Evolutionary conservation across 495 filamentous ascomycete species (phyloP).

Genomic region (Neurospora sp.): DNA sequence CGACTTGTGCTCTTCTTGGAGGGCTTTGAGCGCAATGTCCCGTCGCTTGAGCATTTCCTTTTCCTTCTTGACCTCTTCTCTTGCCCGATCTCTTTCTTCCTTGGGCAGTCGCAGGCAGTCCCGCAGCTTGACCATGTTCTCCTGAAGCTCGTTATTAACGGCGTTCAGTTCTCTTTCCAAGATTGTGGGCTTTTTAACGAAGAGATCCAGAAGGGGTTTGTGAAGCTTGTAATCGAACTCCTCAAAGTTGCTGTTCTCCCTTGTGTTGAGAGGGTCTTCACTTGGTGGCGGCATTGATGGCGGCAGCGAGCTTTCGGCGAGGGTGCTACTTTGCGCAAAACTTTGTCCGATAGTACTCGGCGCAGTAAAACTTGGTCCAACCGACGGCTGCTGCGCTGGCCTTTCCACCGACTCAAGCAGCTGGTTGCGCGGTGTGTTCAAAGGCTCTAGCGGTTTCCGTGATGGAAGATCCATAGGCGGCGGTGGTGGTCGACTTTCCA

Average conservation of each 20-base stretch:
- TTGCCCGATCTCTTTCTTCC: constrained; percentile 24
- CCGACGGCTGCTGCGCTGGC: not conserved
- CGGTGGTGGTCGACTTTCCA: not conserved
- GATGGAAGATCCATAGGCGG: not conserved
- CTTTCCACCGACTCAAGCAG: not conserved
- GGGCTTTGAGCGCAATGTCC: constrained; percentile 11
- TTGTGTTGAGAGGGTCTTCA: not conserved
- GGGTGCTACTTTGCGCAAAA: not conserved
- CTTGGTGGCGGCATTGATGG: not conserved
- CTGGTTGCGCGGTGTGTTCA: not conserved
- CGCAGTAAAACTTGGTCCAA: not conserved
- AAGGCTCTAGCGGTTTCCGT: not conserved
- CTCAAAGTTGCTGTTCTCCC: not conserved
- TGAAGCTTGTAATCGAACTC: constrained; percentile 9
- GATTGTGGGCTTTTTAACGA: constrained; percentile 22
- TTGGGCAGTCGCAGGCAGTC: constrained; percentile 5
- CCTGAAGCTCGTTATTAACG: constrained; percentile 17
- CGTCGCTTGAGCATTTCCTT: constrained; percentile 4
- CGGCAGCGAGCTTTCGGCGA: not conserved
- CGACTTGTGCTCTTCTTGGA: constrained; percentile 17
- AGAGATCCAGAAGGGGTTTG: constrained; percentile 20
- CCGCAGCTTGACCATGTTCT: constrained; percentile 17
- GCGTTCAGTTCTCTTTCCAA: constrained; percentile 19
- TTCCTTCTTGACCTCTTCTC: constrained; percentile 23
- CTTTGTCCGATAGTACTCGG: not conserved